phyloP scores from a whole-genome alignment of 805 yeast genomes.

The Saccharomycopsis capsularis region DNA sequence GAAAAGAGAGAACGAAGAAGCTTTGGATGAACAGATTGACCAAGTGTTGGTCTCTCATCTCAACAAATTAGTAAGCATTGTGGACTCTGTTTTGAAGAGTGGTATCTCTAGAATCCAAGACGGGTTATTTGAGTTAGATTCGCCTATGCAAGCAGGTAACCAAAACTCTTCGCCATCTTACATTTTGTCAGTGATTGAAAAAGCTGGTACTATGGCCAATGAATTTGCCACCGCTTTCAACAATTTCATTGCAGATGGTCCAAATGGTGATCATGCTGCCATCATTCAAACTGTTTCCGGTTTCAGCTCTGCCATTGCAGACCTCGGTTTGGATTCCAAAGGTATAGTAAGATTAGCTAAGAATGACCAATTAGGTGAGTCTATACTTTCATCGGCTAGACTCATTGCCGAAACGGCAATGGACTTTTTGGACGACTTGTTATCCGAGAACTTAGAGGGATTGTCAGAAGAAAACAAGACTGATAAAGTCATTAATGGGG shows the following conservation, averaged over 20 bases:
- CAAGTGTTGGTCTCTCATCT: conserved; percentile 41
- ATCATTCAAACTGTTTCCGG: conserved; percentile 57
- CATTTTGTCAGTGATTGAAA: conserved; percentile 60
- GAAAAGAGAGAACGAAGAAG: conserved; percentile 35
- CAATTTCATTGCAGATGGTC: conserved; percentile 70
- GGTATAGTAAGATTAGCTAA: conserved; percentile 56
- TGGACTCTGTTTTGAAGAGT: conserved; percentile 63
- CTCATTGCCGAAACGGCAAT: conserved; percentile 48
- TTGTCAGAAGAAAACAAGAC: conserved; percentile 57
- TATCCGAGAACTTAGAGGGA: conserved; percentile 44
- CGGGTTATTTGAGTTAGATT: conserved; percentile 57
- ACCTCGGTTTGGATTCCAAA: conserved; percentile 58
- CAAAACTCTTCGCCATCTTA: conserved; percentile 67
- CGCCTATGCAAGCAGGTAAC: conserved; percentile 80
- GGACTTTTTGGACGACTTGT: conserved; percentile 51
- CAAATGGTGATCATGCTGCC: conserved; percentile 52
- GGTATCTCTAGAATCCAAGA: conserved; percentile 72
- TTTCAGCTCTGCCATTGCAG: conserved; percentile 55
- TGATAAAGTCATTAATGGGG: conserved; percentile 67
- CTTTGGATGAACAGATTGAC: conserved; percentile 55
- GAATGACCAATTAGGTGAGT: conserved; percentile 46
- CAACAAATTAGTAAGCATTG: conserved; percentile 44
- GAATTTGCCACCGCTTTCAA: conserved; percentile 77
- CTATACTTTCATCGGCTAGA: conserved; percentile 41
- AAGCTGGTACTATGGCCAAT: conserved; percentile 62